phyloP scores from a whole-genome alignment of 805 yeast genomes.

The Yarrowia bubula region DNA sequence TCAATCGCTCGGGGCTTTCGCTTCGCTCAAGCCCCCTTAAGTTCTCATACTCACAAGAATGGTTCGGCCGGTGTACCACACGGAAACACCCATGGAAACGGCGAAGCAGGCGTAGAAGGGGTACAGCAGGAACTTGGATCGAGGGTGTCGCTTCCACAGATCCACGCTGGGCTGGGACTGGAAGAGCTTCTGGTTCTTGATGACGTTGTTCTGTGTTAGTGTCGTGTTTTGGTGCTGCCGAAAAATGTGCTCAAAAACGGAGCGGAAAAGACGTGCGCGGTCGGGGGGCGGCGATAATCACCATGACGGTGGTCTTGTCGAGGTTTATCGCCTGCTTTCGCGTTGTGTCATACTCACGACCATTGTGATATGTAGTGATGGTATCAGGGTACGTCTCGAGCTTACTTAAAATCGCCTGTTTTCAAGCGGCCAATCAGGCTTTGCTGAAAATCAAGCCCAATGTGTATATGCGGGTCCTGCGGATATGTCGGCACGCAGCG shows the following conservation, averaged over 20 bases:
- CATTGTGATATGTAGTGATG: conserved; percentile 24
- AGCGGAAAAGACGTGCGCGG: no score
- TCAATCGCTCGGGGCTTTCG: no score
- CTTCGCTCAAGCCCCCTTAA: no score
- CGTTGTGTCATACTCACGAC: conserved; percentile 12
- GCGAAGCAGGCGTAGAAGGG: conserved; percentile 78
- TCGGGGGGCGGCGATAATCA: neutral
- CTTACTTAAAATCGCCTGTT: conserved; percentile 26
- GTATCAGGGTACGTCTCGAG: conserved; percentile 17
- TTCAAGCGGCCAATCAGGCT: conserved; percentile 25
- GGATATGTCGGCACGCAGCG: neutral
- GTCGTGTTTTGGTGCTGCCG: neutral
- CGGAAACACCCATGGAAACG: conserved; percentile 60
- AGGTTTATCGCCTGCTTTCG: neutral
- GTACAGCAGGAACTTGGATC: conserved; percentile 67
- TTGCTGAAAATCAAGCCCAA: neutral
- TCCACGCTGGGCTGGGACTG: conserved; percentile 40
- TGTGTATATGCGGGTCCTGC: conserved; percentile 1
- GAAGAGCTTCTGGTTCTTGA: conserved; percentile 41
- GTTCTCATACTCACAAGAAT: conserved; percentile 33
- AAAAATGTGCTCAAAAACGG: neutral
- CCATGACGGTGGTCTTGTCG: neutral
- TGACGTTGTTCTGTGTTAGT: conserved; percentile 34
- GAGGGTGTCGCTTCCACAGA: conserved; percentile 52
- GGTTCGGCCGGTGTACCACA: conserved; percentile 72